Percentiles rank a stretch among this genome's conserved stretches.
Evolutionary conservation across 768 basidiomycete species (phyloP).

Genomic region (Tulasnella sp.): DNA sequence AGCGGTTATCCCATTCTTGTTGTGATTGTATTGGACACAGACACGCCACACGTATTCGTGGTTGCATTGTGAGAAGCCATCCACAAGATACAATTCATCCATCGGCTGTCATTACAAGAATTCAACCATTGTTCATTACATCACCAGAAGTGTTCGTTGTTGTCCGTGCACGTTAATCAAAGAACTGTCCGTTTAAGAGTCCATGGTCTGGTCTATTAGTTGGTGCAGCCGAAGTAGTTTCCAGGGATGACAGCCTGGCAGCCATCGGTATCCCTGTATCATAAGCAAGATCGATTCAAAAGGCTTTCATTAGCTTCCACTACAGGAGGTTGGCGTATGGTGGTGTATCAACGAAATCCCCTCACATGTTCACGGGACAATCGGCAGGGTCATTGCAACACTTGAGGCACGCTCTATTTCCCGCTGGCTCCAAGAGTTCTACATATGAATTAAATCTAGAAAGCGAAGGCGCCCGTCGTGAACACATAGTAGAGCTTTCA

Average conservation of each 20-base stretch:
- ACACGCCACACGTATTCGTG: too few species aligned
- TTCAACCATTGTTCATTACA: too few species aligned
- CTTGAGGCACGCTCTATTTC: constrained; percentile 1
- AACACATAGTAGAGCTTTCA: too few species aligned
- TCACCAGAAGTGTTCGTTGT: too few species aligned
- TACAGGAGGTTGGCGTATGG: not conserved
- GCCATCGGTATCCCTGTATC: constrained; percentile 10
- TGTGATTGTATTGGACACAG: constrained; percentile 30
- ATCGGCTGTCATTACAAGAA: too few species aligned
- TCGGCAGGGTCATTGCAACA: constrained; percentile 13
- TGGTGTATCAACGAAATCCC: not conserved
- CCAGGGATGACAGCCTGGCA: constrained; percentile 11
- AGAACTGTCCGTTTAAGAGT: too few species aligned
- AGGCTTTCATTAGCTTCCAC: too few species aligned
- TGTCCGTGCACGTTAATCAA: too few species aligned
- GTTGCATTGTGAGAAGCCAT: too few species aligned
- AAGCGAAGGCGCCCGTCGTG: too few species aligned
- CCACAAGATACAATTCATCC: too few species aligned
- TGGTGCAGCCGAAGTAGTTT: constrained; percentile 9
- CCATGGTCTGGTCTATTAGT: not conserved
- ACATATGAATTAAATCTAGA: constrained; percentile 10
- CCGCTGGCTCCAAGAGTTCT: constrained; percentile 10
- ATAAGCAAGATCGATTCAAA: too few species aligned
- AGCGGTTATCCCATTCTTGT: constrained; percentile 67
- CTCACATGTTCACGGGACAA: constrained; percentile 8